Evolutionary conservation across 2,329 filamentous ascomycete species (phyloP).

Genomic region (Purpureocillium takamizusanense): DNA sequence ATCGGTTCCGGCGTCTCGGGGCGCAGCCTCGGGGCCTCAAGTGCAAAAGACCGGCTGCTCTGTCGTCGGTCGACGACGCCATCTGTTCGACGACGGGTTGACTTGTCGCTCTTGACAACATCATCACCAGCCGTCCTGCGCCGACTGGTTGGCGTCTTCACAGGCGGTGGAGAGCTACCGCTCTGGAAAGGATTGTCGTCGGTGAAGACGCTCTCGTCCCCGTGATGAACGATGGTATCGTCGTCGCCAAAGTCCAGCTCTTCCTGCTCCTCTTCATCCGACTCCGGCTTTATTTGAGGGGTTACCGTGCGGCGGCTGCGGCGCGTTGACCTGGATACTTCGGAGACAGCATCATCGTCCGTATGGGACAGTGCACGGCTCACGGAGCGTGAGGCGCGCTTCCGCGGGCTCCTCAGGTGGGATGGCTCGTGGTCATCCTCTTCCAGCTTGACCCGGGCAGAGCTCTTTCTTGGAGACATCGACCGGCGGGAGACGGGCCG

Average conservation of each 20-base stretch:
- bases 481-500: constrained; percentile 42
- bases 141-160: constrained; percentile 38
- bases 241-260: constrained; percentile 26
- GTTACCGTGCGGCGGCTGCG: constrained; percentile 43
- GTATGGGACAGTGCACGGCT: constrained; percentile 47
- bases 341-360: constrained; percentile 29
- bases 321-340: constrained; percentile 31
- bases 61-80: constrained; percentile 14
- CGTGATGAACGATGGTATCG: constrained; percentile 47
- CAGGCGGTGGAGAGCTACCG: constrained; percentile 57
- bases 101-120: constrained; percentile 30
- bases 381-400: constrained; percentile 43
- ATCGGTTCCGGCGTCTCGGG: constrained; percentile 22
- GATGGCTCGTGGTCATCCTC: constrained; percentile 33
- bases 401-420: constrained; percentile 37
- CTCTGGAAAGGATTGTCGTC: constrained; percentile 91
- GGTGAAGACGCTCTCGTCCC: constrained; percentile 57
- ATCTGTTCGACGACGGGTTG: constrained; percentile 36
- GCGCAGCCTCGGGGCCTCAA: constrained; percentile 32
- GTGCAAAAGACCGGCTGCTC: constrained; percentile 48
- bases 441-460: constrained; percentile 42
- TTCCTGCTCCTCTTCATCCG: constrained; percentile 32
- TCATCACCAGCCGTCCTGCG: constrained; percentile 38
- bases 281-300: constrained; percentile 45
- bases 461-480: constrained; percentile 45